Conservation (phyloP, 2,329 filamentous ascomycete species). For the Fusarium verrucosum region DNA sequence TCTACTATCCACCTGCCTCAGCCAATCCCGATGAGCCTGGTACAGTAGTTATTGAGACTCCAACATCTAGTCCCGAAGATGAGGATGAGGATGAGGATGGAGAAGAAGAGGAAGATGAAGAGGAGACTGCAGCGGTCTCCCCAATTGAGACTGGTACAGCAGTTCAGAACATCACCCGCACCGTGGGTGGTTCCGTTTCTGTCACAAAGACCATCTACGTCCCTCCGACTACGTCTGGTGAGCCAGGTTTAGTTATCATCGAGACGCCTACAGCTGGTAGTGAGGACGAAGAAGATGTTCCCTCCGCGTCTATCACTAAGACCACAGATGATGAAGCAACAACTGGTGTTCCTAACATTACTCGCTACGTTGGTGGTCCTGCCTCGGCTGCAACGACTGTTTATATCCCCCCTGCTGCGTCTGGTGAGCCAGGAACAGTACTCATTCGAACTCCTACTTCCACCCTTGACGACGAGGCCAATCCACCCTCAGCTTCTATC, state of each 20-base stretch:
- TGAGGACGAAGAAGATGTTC: too few relatives aligned
- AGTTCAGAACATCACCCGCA: conserved; percentile 4
- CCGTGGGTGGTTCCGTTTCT: not conserved
- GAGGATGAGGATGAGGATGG: not conserved
- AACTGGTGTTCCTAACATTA: not conserved
- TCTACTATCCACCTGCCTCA: conserved; percentile 5
- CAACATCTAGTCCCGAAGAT: not conserved
- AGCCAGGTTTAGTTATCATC: conserved; percentile 5
- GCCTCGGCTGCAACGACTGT: not conserved
- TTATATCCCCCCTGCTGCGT: not conserved
- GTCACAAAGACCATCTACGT: not conserved
- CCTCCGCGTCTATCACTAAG: too few relatives aligned
- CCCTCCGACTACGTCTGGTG: not conserved
- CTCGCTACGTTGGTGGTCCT: not conserved
- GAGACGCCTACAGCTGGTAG: conserved; percentile 5
- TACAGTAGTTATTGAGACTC: conserved; percentile 6
- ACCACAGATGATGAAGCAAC: too few relatives aligned
- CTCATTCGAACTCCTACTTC: conserved; percentile 1
- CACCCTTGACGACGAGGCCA: not conserved
- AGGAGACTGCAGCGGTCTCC: not conserved
- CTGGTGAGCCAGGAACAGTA: not conserved
- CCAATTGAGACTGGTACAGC: not conserved
- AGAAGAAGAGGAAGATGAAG: not conserved
- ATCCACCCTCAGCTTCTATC: not conserved
- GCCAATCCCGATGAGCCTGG: not conserved